These are phyloP conservation scores for Fusarium sp. DNA, from an alignment of 2,329 filamentous ascomycete species.

Conservation along the genomic window DNA sequence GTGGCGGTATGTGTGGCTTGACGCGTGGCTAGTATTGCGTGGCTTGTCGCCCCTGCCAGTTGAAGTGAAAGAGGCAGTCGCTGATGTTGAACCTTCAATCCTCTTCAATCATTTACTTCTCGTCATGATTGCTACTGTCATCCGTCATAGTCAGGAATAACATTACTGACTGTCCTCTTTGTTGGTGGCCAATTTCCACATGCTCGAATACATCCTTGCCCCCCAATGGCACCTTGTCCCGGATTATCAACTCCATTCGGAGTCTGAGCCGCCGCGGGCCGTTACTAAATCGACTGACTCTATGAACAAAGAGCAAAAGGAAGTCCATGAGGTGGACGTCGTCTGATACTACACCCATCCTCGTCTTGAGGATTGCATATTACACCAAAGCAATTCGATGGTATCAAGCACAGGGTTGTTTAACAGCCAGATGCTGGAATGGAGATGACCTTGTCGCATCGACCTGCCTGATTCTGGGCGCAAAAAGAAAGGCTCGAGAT, in stretches of 20 bases:
- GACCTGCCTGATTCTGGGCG: not conserved
- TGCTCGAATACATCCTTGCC: constrained; percentile 4
- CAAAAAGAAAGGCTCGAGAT: not conserved
- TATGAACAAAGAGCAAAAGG: constrained; percentile 15
- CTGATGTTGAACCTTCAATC: not conserved
- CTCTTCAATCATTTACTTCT: not conserved
- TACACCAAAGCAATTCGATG: not conserved
- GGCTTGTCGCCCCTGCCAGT: constrained; percentile 26
- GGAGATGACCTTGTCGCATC: not conserved
- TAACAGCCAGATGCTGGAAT: not conserved
- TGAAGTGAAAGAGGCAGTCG: not conserved
- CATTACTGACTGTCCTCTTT: not conserved
- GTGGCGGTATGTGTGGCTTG: constrained; percentile 33
- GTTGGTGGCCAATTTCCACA: constrained; percentile 9
- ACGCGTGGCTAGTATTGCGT: constrained; percentile 29
- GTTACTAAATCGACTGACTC: constrained; percentile 4
- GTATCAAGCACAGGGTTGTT: not conserved
- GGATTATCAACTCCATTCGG: constrained; percentile 13
- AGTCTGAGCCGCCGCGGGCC: not conserved
- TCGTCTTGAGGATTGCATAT: not conserved
- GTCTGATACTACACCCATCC: not conserved
- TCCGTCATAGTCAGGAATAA: not conserved
- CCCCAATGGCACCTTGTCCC: constrained; percentile 8
- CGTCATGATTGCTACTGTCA: not conserved
- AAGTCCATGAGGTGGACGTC: not conserved